phyloP scores from a whole-genome alignment of 441 rosid genomes.

The Biscutella laevigata region DNA sequence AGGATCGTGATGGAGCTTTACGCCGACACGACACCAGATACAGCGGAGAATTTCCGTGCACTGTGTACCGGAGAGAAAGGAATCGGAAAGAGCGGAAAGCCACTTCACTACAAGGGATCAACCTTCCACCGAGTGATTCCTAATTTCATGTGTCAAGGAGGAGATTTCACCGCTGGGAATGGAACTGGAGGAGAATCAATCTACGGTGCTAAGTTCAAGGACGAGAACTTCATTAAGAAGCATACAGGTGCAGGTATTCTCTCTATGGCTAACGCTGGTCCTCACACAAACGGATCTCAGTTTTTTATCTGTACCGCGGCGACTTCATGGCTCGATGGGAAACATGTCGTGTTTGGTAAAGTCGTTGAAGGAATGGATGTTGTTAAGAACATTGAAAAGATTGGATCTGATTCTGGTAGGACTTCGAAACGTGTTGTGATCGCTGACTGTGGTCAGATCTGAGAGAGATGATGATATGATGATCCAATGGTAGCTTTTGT shows the following conservation, averaged over 20 bases:
- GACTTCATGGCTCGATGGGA: constrained; percentile 75
- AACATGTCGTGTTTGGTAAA: constrained; percentile 82
- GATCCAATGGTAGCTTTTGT: not conserved
- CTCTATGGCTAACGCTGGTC: constrained; percentile 84
- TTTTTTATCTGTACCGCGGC: constrained; percentile 61
- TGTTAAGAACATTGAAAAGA: constrained; percentile 48
- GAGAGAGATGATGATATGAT: not conserved
- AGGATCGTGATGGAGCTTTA: constrained; percentile 78
- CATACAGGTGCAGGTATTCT: constrained; percentile 71
- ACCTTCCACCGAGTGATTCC: constrained; percentile 72
- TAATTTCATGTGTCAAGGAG: constrained; percentile 67
- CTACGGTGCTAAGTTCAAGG: constrained; percentile 65
- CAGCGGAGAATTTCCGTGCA: constrained; percentile 82
- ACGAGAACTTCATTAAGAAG: constrained; percentile 65
- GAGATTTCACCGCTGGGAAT: constrained; percentile 71
- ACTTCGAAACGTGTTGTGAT: constrained; percentile 45
- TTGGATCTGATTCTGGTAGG: constrained; percentile 47
- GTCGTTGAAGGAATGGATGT: constrained; percentile 66
- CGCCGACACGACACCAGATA: constrained; percentile 51
- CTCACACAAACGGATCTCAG: constrained; percentile 67
- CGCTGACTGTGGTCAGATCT: constrained; percentile 76
- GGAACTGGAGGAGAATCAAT: constrained; percentile 86
- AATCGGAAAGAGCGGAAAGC: constrained; percentile 41
- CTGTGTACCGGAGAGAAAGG: constrained; percentile 89
- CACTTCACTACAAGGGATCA: constrained; percentile 72